These are phyloP conservation scores for Scutellaria baicalensis DNA, from an alignment of 257 asterid genomes.

Conservation along the genomic window DNA sequence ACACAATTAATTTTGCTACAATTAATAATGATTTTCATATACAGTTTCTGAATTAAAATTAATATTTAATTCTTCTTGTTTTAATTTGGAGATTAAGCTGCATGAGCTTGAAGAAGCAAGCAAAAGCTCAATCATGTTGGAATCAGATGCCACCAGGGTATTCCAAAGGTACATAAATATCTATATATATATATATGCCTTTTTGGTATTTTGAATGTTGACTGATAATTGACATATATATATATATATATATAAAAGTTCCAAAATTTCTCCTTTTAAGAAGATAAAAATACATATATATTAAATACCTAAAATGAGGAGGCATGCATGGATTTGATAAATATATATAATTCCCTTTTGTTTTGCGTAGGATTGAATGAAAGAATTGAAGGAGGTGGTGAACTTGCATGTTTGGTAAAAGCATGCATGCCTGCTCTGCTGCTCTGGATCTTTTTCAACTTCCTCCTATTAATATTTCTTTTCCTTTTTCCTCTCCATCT, in stretches of 20 bases:
- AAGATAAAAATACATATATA: too few relatives aligned
- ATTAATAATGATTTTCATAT: not conserved
- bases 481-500: not conserved
- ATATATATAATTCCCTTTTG: not conserved
- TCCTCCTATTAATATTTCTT: not conserved
- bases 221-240: not conserved
- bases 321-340: too few relatives aligned
- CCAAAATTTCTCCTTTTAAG: too few relatives aligned
- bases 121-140: constrained; percentile 22
- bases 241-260: too few relatives aligned
- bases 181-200: too few relatives aligned
- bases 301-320: too few relatives aligned
- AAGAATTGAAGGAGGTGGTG: too few relatives aligned
- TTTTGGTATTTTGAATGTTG: not conserved
- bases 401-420: too few relatives aligned
- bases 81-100: constrained; percentile 20
- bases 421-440: not conserved
- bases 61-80: not conserved
- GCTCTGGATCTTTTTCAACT: not conserved
- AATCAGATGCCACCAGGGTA: constrained; percentile 13
- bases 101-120: constrained; percentile 27
- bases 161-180: constrained; percentile 3
- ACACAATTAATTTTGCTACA: not conserved
- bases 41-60: not conserved
- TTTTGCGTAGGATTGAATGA: constrained; percentile 5